phyloP scores from a whole-genome alignment of 2,329 filamentous ascomycete species.

The Venturia aucupariae region DNA sequence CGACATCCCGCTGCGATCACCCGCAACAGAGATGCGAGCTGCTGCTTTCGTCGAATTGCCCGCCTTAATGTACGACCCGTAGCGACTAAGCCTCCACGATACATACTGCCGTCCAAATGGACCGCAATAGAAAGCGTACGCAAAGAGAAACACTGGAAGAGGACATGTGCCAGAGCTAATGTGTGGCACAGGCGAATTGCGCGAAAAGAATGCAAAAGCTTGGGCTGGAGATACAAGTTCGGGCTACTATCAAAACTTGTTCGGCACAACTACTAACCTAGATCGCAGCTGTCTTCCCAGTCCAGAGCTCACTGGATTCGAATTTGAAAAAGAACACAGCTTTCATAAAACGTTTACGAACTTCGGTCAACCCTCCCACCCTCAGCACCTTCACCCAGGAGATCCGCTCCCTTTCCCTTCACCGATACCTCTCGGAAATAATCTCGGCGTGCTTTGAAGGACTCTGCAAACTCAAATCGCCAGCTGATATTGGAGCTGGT shows the following conservation, averaged over 20 bases:
- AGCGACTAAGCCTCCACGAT: constrained; percentile 6
- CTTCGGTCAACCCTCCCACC: constrained; percentile 71
- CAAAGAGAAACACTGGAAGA: neutral
- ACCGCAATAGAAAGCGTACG: constrained; percentile 41
- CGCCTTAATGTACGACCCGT: constrained; percentile 15
- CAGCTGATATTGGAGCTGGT: constrained; percentile 83
- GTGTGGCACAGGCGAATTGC: constrained; percentile 63
- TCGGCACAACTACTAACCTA: constrained; percentile 10
- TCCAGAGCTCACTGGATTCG: constrained; percentile 77
- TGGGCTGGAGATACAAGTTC: constrained; percentile 86
- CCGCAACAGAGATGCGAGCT: constrained; percentile 7
- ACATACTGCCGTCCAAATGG: constrained; percentile 29
- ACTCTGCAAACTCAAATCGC: constrained; percentile 80
- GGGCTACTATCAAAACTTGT: constrained; percentile 18
- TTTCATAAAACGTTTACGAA: constrained; percentile 92
- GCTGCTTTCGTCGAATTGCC: neutral
- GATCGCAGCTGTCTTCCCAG: constrained; percentile 61
- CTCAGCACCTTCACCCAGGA: constrained; percentile 81
- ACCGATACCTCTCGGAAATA: constrained; percentile 96
- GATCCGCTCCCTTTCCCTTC: constrained; percentile 79
- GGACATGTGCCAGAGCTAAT: neutral
- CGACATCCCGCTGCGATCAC: neutral
- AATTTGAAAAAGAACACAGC: constrained; percentile 97
- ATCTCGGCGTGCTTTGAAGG: constrained; percentile 94
- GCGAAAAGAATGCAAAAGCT: constrained; percentile 74